Evolutionary conservation across 2,329 filamentous ascomycete species (phyloP), one percentile per base, ranked within the genome.

Genomic region (Diaporthe humulicola): DNA sequence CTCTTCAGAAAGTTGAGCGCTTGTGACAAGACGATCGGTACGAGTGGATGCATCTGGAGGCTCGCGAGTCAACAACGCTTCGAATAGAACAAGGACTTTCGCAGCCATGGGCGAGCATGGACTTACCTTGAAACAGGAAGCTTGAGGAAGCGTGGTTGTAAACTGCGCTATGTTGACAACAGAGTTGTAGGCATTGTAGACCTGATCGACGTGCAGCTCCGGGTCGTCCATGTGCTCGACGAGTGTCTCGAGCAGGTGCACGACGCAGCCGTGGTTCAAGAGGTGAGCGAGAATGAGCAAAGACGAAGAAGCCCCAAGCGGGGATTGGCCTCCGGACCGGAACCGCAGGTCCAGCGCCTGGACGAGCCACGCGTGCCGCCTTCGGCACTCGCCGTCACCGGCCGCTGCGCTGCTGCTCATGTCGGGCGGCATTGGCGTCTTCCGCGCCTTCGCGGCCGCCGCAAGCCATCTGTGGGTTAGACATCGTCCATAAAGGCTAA

Each of bases 21-120:
- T 54, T 54, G 52, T 15, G 52, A 54, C 52, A 54, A 54, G 25
- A 54, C 52, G 52, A 54, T 54, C 52, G 52, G 52, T 54, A 54
- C 52, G 52, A 54, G 52, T 30, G 52, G 52, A 19, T 54, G 52
- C 52, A 30, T 54, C 52, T 54, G 25, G 28, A 54, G 28, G 28
- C 14, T 54, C 52, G 14, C 25, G 52, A 30, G 52, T 54, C 15
- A 54, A 54, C 28, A 30, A 54, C 25, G 7, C 52, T 30, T 54
- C 12, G 25, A 30, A 54, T 30, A 54, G 52, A 25, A 54, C 28
- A 54, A 54, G 30, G 52, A 54, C 25, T 30, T 17, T 54, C 14
- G 48, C 28, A 54, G 12, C 52, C 52, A 30, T 8, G 15, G 52
- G 28, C 52, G 25, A 54, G 25, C 28, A 54, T 54, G 52, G 25